phyloP scores from a whole-genome alignment of 2,329 filamentous ascomycete species.

The Ramularia endophylla region DNA sequence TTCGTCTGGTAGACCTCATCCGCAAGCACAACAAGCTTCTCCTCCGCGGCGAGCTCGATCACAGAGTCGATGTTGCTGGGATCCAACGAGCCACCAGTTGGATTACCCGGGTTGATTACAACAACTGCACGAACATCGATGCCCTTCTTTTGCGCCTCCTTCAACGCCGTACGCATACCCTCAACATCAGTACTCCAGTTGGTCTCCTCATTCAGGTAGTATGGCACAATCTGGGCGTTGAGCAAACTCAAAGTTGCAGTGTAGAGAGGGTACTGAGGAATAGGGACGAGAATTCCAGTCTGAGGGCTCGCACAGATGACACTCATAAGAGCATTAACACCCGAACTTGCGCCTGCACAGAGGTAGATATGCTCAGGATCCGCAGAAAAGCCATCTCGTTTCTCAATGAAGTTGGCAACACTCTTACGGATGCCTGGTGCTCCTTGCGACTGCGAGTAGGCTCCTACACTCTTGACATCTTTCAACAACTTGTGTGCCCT shows the following conservation, averaged over 20 bases:
- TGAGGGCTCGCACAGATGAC: constrained; percentile 73
- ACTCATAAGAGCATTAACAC: constrained; percentile 88
- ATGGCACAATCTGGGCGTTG: constrained; percentile 82
- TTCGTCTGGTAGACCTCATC: constrained; percentile 99
- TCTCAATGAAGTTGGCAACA: constrained; percentile 86
- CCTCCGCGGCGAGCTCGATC: constrained; percentile 77
- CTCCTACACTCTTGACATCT: constrained; percentile 84
- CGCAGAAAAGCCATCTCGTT: constrained; percentile 79
- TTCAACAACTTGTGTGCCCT: constrained; percentile 75
- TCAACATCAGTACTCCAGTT: constrained; percentile 83
- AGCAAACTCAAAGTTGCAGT: constrained; percentile 85
- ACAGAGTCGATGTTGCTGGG: constrained; percentile 74
- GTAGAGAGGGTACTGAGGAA: constrained; percentile 97
- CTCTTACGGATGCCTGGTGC: constrained; percentile 80
- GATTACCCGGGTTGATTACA: constrained; percentile 98
- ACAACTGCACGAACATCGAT: constrained; percentile 88
- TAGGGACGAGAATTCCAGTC: constrained; percentile 84
- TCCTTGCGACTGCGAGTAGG: constrained; percentile 92
- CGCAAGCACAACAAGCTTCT: constrained; percentile 83
- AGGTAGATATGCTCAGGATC: constrained; percentile 80
- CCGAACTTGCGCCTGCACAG: constrained; percentile 84
- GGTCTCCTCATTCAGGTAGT: constrained; percentile 81
- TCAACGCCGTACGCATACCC: constrained; percentile 67
- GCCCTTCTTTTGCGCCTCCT: constrained; percentile 68
- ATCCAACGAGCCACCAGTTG: constrained; percentile 80